Evolutionary conservation across 2,329 filamentous ascomycete species (phyloP).

Genomic region (Elsinoe arachidis): DNA sequence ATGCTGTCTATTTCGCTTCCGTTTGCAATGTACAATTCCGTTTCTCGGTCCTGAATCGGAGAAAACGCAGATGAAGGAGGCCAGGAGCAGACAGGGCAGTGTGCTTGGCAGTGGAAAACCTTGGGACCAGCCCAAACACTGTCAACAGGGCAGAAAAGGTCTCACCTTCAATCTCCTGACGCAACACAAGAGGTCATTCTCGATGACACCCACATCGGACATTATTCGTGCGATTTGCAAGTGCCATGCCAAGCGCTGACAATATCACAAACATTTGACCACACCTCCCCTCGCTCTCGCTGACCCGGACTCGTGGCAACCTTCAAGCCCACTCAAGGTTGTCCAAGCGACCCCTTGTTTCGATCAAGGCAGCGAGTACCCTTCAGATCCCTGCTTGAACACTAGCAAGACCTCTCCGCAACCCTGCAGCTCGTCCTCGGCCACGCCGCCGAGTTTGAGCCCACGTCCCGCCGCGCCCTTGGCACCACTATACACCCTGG

Average conservation of each 20-base stretch:
- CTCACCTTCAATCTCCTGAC: background rate
- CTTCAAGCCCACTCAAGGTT: constrained; percentile 6
- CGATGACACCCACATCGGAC: too few species aligned
- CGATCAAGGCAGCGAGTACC: background rate
- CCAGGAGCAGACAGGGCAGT: background rate
- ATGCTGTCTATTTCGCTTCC: background rate
- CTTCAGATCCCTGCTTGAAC: background rate
- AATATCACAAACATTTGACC: background rate
- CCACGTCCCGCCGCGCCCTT: constrained; percentile 3
- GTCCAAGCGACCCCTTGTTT: constrained; percentile 4
- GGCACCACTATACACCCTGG: background rate
- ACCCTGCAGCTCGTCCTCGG: background rate
- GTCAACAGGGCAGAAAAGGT: background rate
- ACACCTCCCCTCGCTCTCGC: background rate
- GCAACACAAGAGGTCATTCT: background rate
- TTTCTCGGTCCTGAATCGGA: background rate
- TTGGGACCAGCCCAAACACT: background rate
- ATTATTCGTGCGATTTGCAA: too few species aligned
- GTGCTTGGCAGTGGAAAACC: background rate
- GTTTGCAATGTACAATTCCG: background rate
- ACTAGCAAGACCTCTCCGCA: background rate
- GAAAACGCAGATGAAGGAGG: background rate
- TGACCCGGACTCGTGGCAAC: constrained; percentile 4
- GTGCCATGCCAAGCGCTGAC: background rate
- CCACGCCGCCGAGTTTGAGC: background rate